Conservation (phyloP, 2,329 filamentous ascomycete species). For the Calycina herbarum region DNA sequence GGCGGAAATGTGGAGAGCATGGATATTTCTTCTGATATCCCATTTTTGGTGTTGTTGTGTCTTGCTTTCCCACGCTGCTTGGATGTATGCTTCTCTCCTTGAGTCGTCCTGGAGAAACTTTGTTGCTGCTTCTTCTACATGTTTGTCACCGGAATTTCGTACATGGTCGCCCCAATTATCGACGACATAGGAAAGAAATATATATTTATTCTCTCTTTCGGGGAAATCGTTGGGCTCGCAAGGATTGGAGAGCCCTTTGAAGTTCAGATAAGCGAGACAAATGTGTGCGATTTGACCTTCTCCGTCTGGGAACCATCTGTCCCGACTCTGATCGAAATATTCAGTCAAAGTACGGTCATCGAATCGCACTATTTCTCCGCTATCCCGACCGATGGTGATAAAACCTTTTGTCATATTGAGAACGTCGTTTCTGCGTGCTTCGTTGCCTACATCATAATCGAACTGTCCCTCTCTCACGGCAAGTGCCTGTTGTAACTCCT, state of each 20-base stretch:
- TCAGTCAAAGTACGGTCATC: slow-evolving; percentile 20
- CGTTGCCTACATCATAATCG: slow-evolving; percentile 18
- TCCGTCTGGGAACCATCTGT: slow-evolving; percentile 18
- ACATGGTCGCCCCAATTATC: slow-evolving; percentile 32
- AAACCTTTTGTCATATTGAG: slow-evolving; percentile 23
- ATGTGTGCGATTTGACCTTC: slow-evolving; percentile 16
- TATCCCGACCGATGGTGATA: slow-evolving; percentile 19
- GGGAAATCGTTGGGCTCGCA: slow-evolving; percentile 20
- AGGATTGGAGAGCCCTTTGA: slow-evolving; percentile 19
- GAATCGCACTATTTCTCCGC: slow-evolving; percentile 17
- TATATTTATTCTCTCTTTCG: slow-evolving; percentile 18
- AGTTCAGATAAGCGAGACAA: slow-evolving; percentile 20
- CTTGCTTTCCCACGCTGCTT: slow-evolving; percentile 23
- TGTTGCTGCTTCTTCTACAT: slow-evolving; percentile 12
- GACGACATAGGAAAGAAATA: slow-evolving; percentile 32
- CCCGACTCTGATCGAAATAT: slow-evolving; percentile 19
- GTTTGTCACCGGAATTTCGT: slow-evolving; percentile 14
- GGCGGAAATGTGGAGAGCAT: slow-evolving; percentile 24
- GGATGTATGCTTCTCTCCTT: slow-evolving; percentile 24
- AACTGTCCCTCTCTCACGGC: slow-evolving; percentile 30
- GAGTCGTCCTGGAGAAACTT: slow-evolving; percentile 19
- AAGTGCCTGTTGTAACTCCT: slow-evolving; percentile 39
- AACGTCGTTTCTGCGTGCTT: slow-evolving; percentile 21
- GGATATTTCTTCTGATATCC: slow-evolving; percentile 24
- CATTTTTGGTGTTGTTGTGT: slow-evolving; percentile 22